Conservation (phyloP, 257 asterid genomes). For the Lavandula angustifolia region DNA sequence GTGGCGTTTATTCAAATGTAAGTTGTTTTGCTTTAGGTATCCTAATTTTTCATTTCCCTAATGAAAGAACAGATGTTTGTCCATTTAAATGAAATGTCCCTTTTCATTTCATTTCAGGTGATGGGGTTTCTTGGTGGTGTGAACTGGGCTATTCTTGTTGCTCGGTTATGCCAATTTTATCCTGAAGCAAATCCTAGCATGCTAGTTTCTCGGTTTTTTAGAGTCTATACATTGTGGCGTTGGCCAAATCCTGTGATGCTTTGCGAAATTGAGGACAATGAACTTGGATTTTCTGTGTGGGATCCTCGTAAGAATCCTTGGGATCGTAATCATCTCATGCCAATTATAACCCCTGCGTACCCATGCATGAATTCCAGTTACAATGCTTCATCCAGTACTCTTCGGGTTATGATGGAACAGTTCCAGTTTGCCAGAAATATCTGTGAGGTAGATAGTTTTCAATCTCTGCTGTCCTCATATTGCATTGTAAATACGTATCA, state of each 20-base stretch:
- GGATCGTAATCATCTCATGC: conserved; percentile 91
- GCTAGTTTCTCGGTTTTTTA: conserved; percentile 90
- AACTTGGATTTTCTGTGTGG: conserved; percentile 88
- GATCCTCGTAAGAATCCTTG: conserved; percentile 88
- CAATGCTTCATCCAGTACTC: conserved; percentile 91
- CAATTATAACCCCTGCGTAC: conserved; percentile 96
- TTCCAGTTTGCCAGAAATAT: conserved; percentile 70
- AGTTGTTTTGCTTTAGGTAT: conserved; percentile 30
- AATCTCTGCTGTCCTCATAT: conserved; percentile 7
- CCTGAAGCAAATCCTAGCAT: conserved; percentile 94
- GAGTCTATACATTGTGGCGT: conserved; percentile 87
- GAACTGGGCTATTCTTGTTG: conserved; percentile 97
- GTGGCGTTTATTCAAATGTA: conserved; percentile 95
- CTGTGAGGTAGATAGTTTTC: conserved; percentile 64
- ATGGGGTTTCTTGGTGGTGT: conserved; percentile 99
- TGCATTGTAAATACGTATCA: conserved; percentile 11
- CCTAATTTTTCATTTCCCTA: neutral
- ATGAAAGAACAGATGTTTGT: neutral
- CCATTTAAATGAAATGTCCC: neutral
- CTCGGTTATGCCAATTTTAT: conserved; percentile 88
- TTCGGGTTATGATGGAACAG: conserved; percentile 88
- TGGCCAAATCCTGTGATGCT: conserved; percentile 99
- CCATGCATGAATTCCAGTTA: conserved; percentile 99
- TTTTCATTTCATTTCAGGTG: conserved; percentile 49
- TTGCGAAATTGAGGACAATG: conserved; percentile 82